Evolutionary conservation across 768 basidiomycete species (phyloP).

Genomic region (Macrolepiota albuminosa): DNA sequence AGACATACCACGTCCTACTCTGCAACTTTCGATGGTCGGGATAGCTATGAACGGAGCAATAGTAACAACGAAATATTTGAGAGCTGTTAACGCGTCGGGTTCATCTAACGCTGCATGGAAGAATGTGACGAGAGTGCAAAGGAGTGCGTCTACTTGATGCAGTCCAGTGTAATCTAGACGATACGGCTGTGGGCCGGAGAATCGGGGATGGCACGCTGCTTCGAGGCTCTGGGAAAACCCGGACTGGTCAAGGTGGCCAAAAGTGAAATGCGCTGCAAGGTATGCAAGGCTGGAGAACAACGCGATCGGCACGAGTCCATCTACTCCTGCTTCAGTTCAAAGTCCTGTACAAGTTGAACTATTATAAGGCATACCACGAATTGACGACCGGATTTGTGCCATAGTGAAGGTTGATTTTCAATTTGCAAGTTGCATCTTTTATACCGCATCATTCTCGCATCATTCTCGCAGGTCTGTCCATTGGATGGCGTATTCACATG

Average conservation of each 20-base stretch:
- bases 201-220: slow-evolving; percentile 27
- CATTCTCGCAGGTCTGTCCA: not conserved
- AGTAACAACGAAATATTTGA: slow-evolving; percentile 33
- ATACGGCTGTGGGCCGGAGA: slow-evolving; percentile 22
- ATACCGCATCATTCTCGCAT: not conserved
- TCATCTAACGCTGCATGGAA: slow-evolving; percentile 40
- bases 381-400: slow-evolving; percentile 2
- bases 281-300: slow-evolving; percentile 35
- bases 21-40: slow-evolving; percentile 39
- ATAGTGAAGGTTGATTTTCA: slow-evolving; percentile 1
- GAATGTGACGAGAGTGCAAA: slow-evolving; percentile 43
- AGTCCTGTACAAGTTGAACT: not conserved
- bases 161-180: slow-evolving; percentile 36
- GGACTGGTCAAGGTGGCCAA: slow-evolving; percentile 27
- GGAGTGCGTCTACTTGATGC: slow-evolving; percentile 26
- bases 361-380: slow-evolving; percentile 4
- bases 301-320: slow-evolving; percentile 26
- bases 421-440: not conserved
- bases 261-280: slow-evolving; percentile 28
- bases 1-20: slow-evolving; percentile 27
- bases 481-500: not conserved
- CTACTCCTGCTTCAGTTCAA: not conserved
- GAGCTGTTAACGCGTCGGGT: slow-evolving; percentile 23
- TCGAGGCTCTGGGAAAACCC: slow-evolving; percentile 23
- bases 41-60: slow-evolving; percentile 33